Percentiles rank a stretch among this genome's conserved stretches.
phyloP scores from a whole-genome alignment of 371 early-diverging fungal species.

The Mucor plumbeus region DNA sequence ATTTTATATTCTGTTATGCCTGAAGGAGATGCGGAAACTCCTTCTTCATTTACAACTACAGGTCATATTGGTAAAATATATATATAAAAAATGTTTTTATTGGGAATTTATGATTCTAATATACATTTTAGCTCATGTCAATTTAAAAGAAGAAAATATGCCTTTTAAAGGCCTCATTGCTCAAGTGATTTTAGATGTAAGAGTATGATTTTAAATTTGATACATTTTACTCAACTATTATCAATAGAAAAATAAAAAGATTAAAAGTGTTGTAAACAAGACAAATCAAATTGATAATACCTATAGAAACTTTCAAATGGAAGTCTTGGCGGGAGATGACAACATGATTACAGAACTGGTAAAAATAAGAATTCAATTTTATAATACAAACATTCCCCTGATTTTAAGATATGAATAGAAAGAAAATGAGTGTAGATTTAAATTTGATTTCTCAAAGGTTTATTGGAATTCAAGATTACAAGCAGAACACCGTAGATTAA shows the following conservation, averaged over 20 bases:
- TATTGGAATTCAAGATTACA: conserved; percentile 99
- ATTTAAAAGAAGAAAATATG: conserved; percentile 85
- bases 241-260: conserved; percentile 81
- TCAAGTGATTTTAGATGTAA: conserved; percentile 91
- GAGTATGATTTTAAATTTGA: neutral
- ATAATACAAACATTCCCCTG: no score
- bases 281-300: conserved; percentile 92
- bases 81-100: neutral
- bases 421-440: conserved; percentile 91
- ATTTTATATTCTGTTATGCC: conserved; percentile 90
- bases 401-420: conserved; percentile 49
- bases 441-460: conserved; percentile 96
- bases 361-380: conserved; percentile 12
- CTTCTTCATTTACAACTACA: conserved; percentile 88
- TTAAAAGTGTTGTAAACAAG: conserved; percentile 96
- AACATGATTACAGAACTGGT: conserved; percentile 87
- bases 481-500: conserved; percentile 92
- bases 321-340: conserved; percentile 88
- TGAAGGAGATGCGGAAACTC: conserved; percentile 75
- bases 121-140: conserved; percentile 81
- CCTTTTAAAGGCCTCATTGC: conserved; percentile 93
- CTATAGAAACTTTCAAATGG: conserved; percentile 96
- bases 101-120: neutral
- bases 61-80: conserved; percentile 88
- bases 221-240: neutral